Base-by-base conservation (phyloP, 495 filamentous ascomycete genomes). In the Penicillium arizonense region DNA sequence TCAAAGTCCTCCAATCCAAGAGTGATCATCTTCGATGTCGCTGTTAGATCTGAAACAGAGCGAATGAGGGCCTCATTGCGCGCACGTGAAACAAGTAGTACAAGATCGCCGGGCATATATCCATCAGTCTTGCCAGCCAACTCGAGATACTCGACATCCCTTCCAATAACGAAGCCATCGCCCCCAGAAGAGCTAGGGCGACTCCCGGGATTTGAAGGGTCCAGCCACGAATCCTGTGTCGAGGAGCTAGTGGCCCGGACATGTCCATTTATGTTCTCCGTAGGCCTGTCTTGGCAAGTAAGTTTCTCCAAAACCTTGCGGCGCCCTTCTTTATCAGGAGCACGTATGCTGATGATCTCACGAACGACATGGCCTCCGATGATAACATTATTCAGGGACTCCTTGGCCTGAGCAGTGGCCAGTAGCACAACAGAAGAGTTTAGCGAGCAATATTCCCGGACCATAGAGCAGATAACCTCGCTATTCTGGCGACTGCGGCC, bases 31-130 rank as follows among this genome's bases (percentile, higher is more conserved):
- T 71, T 70, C 14, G 56, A 63, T 41, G 67, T 63, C 45, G 65
- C 51, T 16, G 51, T 49, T 33, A 67, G 36, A 45, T 75, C 71
- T 21, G 74, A 68, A 18, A 78, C 71, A 21, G 85, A 85, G 12
- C 91, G 84, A 48, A 96, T 94, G 1, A 97, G 77, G 10, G 91
- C 89, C 72, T 97, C 94, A 63, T 87, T 96, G 40, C 93, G 83
- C 11, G 94, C 94, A 48, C 94, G 85, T 40, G 89, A 85, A 30
- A 96, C 85, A 20, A 97, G 82, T 1, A 96, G 77, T 13, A 88
- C 83, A 40, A 98, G 77, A 68, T 98, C 94, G 3, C 91, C 94
- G 0, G 94, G 94, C 91, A 96, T 96, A 67, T 96, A 98, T 3
- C 94, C 94, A 60, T 98, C 94, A 0, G 92, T 97, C 60, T 89